Evolutionary conservation across 306 rosid genomes (phyloP), one percentile per base, ranked within the genome.

Genomic region (Potentilla sterilis): DNA sequence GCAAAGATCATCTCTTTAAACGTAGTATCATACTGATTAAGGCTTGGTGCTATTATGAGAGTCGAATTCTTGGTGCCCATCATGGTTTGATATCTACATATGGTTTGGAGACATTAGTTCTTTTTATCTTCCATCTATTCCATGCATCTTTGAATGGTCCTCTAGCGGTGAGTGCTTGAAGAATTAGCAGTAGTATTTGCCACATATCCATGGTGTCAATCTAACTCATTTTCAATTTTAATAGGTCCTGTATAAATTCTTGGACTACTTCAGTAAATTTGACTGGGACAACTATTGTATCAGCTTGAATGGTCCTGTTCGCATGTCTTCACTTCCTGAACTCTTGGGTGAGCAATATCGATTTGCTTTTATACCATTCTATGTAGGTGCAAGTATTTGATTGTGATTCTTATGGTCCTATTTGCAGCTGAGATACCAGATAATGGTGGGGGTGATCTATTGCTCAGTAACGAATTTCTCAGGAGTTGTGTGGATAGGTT

Each of bases 21-120:
- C 92, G 96, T 79, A 93, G 97, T 74, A 89, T 93, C 75, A 91
- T 93, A 74, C 80, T 91, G 75, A 89, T 87, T 69, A 93, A 93
- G 83, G 98, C 97, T 57, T 93, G 98, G 98, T 93, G 98, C 90
- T 93, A 93, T 72, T 93, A 93, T 76, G 96, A 93, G 88, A 93
- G 98, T 61, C 97, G 98, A 48, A 81, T 93, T 79, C 93, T 93
- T 24, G 98, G 98, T 69, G 97, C 96, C 48, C 93, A 91, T 81
- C 97, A 93, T 75, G 97, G 97, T 77, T 85, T 93, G 87, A 91
- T 93, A 72, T 93, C 98, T 42, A 93, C 98, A 67, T 93, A 93
- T 83, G 98, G 94, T 70, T 84, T 93, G 83, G 98, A 93, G 89
- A 92, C 98, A 19, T 78, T 93, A 82, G 94, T 93, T 78, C 87